A percentile compares a stretch with the other conserved stretches of the same genome.
Evolutionary conservation across 495 filamentous ascomycete species (phyloP).

Genomic region (Neurospora sp.): DNA sequence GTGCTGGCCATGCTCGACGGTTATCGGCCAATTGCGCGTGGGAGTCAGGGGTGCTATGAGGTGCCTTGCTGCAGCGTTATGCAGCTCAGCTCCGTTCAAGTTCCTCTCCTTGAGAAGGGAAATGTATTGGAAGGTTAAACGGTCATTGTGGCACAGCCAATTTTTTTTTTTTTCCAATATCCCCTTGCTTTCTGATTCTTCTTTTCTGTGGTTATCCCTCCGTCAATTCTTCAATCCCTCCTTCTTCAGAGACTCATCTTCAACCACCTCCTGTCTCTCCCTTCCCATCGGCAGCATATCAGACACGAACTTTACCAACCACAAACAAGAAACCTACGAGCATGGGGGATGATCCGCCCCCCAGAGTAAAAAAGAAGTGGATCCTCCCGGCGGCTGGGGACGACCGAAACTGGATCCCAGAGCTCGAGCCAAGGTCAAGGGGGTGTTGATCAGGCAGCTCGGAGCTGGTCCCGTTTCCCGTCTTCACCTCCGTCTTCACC

Average conservation of each 20-base stretch:
- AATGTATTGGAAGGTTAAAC: neutral
- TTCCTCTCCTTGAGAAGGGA: neutral
- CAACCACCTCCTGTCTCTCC: neutral
- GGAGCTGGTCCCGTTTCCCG: neutral
- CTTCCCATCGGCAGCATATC: neutral
- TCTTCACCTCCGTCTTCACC: neutral
- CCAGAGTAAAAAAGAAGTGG: neutral
- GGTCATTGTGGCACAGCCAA: neutral
- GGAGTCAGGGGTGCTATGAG: conserved; percentile 13
- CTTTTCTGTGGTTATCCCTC: neutral
- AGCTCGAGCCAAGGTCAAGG: neutral
- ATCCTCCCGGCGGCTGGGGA: neutral
- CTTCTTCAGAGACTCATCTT: neutral
- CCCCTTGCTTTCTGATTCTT: neutral
- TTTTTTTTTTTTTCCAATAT: neutral
- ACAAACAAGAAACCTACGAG: neutral
- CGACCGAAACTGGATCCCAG: neutral
- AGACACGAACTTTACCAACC: neutral
- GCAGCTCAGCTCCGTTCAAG: conserved; percentile 10
- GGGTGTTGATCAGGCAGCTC: neutral
- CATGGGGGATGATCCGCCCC: neutral
- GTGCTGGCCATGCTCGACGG: conserved; percentile 28
- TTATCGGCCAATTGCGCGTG: conserved; percentile 22
- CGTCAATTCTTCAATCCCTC: neutral
- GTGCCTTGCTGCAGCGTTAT: conserved; percentile 22